A percentile compares a stretch with the other conserved stretches of the same genome.
phyloP scores from a whole-genome alignment of 140 eudicot species.

The Bidens hawaiensis region DNA sequence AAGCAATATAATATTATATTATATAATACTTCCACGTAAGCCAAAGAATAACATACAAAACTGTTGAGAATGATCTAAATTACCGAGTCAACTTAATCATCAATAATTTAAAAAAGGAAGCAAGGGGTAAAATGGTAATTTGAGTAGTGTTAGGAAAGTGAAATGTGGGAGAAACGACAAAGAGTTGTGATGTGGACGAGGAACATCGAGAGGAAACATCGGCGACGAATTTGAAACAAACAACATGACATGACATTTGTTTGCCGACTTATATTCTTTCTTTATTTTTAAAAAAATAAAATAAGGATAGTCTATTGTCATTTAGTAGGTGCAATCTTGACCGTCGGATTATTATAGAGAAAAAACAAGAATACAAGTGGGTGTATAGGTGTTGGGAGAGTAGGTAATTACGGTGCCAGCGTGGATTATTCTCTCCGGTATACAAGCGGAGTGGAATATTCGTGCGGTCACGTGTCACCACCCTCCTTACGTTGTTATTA shows the following conservation, averaged over 20 bases:
- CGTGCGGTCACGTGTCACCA: conserved; percentile 81
- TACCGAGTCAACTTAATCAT: too few relatives aligned
- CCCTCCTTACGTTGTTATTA: conserved; percentile 22
- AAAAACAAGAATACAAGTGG: neutral
- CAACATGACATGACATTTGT: too few relatives aligned
- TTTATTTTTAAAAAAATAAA: neutral
- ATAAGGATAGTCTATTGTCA: conserved; percentile 1
- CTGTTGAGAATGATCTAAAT: too few relatives aligned
- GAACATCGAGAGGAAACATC: conserved; percentile 65
- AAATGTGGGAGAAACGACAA: conserved; percentile 28
- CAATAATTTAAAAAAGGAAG: neutral
- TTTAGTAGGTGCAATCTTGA: too few relatives aligned
- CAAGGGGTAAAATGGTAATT: neutral
- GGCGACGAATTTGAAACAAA: conserved; percentile 81
- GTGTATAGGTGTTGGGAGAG: neutral
- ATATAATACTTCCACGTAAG: too few relatives aligned
- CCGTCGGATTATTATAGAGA: conserved; percentile 15
- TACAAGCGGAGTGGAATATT: conserved; percentile 61
- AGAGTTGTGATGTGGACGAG: conserved; percentile 32
- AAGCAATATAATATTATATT: too few relatives aligned
- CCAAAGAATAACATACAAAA: too few relatives aligned
- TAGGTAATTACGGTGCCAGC: conserved; percentile 33
- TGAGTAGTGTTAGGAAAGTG: neutral
- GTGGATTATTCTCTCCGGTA: conserved; percentile 66
- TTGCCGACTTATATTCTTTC: conserved; percentile 24